Base-by-base conservation (phyloP, 495 filamentous ascomycete genomes). In the Gamarada debralockiae region DNA sequence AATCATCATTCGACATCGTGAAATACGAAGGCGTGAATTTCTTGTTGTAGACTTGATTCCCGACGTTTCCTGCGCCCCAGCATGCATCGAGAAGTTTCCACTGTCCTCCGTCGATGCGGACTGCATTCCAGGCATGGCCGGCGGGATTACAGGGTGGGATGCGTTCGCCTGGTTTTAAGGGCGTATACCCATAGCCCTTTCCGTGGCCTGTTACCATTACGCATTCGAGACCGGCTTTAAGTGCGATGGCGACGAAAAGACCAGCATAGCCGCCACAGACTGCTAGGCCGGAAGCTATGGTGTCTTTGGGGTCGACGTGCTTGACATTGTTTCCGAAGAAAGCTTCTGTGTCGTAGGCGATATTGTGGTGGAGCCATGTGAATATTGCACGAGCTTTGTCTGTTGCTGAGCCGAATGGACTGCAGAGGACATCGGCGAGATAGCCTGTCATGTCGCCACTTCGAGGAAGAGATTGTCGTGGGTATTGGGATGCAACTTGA, bases 11-110 rank as follows among this genome's bases (percentile, higher is more conserved):
- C n/a, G 76, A 68, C 65, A 84, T 78, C n/a, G 78, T 85, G 68
- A 98, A 98, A 61, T 77, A 70, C 8, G 71, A 62, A 1, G 91
- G 79, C 1, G 73, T 77, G 64, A 96, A 93, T n/a, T 63, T 56
- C 55, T 84, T 78, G 29, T 70, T 70, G 68, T 93, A 97, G 55
- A 27, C 70, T 72, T 58, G 56, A 31, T 59, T 66, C 39, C 37
- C 78, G 67, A 64, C 69, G 42, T 55, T 85, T 65, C 93, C 93
- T 0, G 92, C 90, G 34, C 93, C 93, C 93, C 93, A 98, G 65
- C 93, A 97, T 2, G 83, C 55, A 60, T 98, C 93, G 34, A 97
- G 74, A 3, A 97, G 75, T 67, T 97, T 96, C 92, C 92, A 98
- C 53, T 84, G 79, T 2, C 85, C 85, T 36, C 82, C 76, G 54